Percentiles rank a stretch among this genome's conserved stretches.
These are phyloP conservation scores for Aspergillus proliferans DNA, from an alignment of 2,329 filamentous ascomycete genomes.

Conservation along the genomic window DNA sequence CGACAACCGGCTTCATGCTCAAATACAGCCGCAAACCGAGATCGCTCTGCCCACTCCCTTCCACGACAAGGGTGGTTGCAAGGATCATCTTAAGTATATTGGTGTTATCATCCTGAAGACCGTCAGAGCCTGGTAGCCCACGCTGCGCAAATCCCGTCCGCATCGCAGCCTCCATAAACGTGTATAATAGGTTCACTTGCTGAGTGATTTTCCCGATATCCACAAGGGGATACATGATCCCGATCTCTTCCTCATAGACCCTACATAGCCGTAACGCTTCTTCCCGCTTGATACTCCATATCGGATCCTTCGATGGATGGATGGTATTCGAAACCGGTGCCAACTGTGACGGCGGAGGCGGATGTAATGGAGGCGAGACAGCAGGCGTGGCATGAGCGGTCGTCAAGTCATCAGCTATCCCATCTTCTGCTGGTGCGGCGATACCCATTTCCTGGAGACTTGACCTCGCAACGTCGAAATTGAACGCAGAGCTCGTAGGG, in stretches of 20 bases:
- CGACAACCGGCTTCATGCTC: constrained; percentile 65
- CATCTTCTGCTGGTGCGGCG: constrained; percentile 51
- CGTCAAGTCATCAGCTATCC: constrained; percentile 52
- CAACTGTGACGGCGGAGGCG: constrained; percentile 16
- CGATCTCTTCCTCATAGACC: constrained; percentile 83
- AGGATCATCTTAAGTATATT: constrained; percentile 76
- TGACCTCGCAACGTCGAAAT: constrained; percentile 76
- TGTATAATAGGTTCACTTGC: constrained; percentile 63
- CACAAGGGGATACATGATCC: constrained; percentile 84
- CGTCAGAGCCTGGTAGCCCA: constrained; percentile 50
- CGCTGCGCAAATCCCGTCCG: constrained; percentile 54
- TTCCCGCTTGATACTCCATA: constrained; percentile 70
- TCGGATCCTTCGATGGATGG: constrained; percentile 60
- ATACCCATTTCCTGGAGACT: constrained; percentile 89
- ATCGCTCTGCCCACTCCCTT: constrained; percentile 71
- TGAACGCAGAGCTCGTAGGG: constrained; percentile 78
- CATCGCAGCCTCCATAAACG: constrained; percentile 64
- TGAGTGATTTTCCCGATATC: constrained; percentile 65
- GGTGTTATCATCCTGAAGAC: constrained; percentile 58
- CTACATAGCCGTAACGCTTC: constrained; percentile 74
- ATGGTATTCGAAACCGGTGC: constrained; percentile 27
- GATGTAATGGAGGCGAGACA: constrained; percentile 30
- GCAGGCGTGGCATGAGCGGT: constrained; percentile 50
- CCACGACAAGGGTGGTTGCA: constrained; percentile 69
- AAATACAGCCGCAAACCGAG: constrained; percentile 68